Evolutionary conservation across 805 yeast species (phyloP), one percentile per base, ranked within the genome.

Genomic region (Nakazawaea sp.): DNA sequence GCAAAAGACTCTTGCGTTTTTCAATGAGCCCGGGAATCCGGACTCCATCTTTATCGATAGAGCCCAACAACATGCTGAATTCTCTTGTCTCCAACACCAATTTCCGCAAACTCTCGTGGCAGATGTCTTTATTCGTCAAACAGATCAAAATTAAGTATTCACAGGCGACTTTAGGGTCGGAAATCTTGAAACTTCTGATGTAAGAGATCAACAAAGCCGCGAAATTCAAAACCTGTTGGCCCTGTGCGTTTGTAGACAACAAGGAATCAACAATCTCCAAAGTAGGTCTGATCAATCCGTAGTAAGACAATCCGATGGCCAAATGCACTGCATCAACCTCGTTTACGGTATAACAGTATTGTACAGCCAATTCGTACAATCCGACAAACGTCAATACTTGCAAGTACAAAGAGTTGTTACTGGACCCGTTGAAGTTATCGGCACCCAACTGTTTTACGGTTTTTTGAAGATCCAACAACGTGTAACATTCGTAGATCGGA

Each of bases 121-220:
- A 77, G 30, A 81, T 61, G 29, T 68, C 62, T 18, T 30, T 30
- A 18, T 61, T 52, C 18, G 55, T 58, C 47, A 87, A 49, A 33
- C 85, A 79, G 19, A 88, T 78, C 47, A 84, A 63, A 18, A 83
- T 68, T 36, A 90, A 60, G 52, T 92, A 92, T 55, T 90, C 96
- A n/a, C 85, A 83, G 1, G 97, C 97, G 40, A 82, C 85, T 49
- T 80, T 75, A 18, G 97, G 95, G 59, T 88, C 95, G 27, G 90
- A 75, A 41, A 75, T 74, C 49, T 88, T 80, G 66, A 92, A 90
- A 13, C 80, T 75, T 44, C 88, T 72, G 9, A 92, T 83, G 58
- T 86, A 90, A 16, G 79, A 75, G 1, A 94, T 95, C 33, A 92
- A 49, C 36, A 87, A 56, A 40, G 84, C 68, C 15, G 83, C 78